A percentile compares a stretch with the other conserved stretches of the same genome.
phyloP scores from a whole-genome alignment of 108 stramenopile genomes.

The Pseudonitzschia multiseries region DNA sequence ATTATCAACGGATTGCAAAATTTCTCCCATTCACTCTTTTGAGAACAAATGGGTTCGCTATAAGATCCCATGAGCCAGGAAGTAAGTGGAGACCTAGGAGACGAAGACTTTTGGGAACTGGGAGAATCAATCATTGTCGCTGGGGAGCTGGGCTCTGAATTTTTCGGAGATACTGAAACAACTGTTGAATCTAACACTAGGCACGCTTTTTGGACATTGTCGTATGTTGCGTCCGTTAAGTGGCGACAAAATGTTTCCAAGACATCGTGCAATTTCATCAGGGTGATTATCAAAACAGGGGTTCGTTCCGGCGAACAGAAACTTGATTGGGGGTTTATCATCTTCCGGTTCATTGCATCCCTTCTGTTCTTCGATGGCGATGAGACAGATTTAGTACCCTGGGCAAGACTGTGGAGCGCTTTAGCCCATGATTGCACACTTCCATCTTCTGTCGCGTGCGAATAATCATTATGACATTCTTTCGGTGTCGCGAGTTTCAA shows the following conservation, averaged over 20 bases:
- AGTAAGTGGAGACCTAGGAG: slow-evolving; percentile 14
- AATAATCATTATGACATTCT: neutral
- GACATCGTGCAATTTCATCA: slow-evolving; percentile 8
- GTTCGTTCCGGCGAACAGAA: neutral
- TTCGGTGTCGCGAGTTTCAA: neutral
- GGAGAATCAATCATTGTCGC: neutral
- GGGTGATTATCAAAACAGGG: slow-evolving; percentile 9
- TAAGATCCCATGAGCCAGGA: slow-evolving; percentile 11
- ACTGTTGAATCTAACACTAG: neutral
- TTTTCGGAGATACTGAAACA: neutral
- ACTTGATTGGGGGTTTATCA: neutral
- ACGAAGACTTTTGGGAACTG: neutral
- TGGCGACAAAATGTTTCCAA: slow-evolving; percentile 8
- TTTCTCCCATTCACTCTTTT: slow-evolving; percentile 15
- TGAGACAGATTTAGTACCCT: neutral
- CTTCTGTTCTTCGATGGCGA: neutral
- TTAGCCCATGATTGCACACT: neutral
- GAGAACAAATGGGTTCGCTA: neutral
- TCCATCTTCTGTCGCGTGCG: neutral
- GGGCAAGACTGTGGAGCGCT: neutral
- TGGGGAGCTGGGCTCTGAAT: neutral
- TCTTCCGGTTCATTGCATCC: neutral
- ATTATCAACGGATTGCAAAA: slow-evolving; percentile 8
- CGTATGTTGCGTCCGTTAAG: slow-evolving; percentile 5
- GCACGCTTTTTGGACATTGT: slow-evolving; percentile 7